A percentile compares a stretch with the other conserved stretches of the same genome.
phyloP scores from a whole-genome alignment of 768 basidiomycete genomes.

The Hypsizygus marmoreus region DNA sequence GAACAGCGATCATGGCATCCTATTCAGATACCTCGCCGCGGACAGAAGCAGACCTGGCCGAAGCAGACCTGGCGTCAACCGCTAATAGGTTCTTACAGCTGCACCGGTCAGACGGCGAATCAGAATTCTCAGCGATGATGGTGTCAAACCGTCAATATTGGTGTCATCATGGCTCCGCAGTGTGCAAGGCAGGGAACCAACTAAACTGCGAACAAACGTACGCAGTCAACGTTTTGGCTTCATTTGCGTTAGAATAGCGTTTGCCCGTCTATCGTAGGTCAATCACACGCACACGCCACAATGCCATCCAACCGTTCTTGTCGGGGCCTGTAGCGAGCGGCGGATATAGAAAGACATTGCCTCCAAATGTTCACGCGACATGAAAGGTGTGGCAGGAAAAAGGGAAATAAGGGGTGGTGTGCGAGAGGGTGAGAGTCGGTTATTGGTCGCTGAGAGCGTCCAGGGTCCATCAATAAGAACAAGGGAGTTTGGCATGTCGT shows the following conservation, averaged over 20 bases:
- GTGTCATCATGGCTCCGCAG: slow-evolving; percentile 5
- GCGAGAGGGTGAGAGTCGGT: too few species aligned
- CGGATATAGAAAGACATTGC: slow-evolving; percentile 13
- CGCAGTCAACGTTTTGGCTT: not conserved
- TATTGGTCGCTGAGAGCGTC: slow-evolving; percentile 1
- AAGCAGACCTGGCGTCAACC: too few species aligned
- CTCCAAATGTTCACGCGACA: slow-evolving; percentile 9
- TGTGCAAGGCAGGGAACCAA: not conserved
- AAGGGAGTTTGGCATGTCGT: slow-evolving; percentile 20
- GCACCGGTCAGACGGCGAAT: too few species aligned
- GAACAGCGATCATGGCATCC: too few species aligned
- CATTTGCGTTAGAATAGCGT: not conserved
- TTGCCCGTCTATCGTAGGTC: slow-evolving; percentile 5
- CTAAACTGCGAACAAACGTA: not conserved
- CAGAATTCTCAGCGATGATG: not conserved
- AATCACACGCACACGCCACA: slow-evolving; percentile 14
- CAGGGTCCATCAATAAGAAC: slow-evolving; percentile 14
- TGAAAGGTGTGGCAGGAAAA: slow-evolving; percentile 9
- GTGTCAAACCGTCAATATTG: slow-evolving; percentile 5
- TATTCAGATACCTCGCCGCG: too few species aligned
- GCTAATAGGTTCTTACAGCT: too few species aligned
- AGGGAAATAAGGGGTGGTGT: slow-evolving; percentile 6
- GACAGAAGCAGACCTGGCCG: too few species aligned
- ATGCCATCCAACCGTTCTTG: slow-evolving; percentile 5
- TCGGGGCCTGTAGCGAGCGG: slow-evolving; percentile 12